Evolutionary conservation across 208 protist species (phyloP).

Genomic region (Leishmania braziliensis): DNA sequence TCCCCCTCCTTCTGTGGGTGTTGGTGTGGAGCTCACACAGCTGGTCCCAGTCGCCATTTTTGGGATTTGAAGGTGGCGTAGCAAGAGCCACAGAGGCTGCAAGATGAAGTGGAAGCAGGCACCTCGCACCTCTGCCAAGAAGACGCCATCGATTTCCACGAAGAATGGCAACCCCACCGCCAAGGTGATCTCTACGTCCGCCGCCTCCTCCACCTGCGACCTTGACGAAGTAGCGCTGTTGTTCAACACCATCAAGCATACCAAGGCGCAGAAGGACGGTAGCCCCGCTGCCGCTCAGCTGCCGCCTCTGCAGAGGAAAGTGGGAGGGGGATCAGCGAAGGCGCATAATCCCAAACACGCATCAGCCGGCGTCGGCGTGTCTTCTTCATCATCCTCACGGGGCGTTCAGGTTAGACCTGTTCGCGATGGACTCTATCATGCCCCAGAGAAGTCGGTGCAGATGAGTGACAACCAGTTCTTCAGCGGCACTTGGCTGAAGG

Average conservation of each 20-base stretch:
- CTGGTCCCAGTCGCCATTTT: background rate
- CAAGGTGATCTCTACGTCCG: background rate
- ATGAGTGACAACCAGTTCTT: constrained; percentile 88
- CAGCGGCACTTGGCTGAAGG: constrained; percentile 41
- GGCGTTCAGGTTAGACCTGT: constrained; percentile 1
- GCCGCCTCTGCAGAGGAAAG: background rate
- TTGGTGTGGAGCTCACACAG: background rate
- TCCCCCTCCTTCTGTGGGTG: background rate
- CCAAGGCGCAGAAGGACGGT: constrained; percentile 13
- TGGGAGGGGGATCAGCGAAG: background rate
- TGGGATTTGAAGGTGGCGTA: background rate
- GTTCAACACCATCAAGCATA: constrained; percentile 28
- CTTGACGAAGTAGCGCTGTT: constrained; percentile 26
- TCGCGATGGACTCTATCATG: constrained; percentile 78
- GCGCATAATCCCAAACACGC: background rate
- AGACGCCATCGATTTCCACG: background rate
- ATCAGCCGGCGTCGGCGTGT: background rate
- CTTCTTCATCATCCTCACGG: background rate
- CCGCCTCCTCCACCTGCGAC: background rate
- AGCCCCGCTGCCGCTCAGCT: background rate
- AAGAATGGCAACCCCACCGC: background rate
- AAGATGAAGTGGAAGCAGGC: constrained; percentile 24
- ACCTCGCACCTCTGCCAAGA: constrained; percentile 7
- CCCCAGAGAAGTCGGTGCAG: constrained; percentile 71
- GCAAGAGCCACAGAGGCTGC: background rate